Percentiles rank a stretch among this genome's conserved stretches.
These are phyloP conservation scores for Claviceps sorghi DNA, from an alignment of 2,329 filamentous ascomycete species.

Conservation along the genomic window DNA sequence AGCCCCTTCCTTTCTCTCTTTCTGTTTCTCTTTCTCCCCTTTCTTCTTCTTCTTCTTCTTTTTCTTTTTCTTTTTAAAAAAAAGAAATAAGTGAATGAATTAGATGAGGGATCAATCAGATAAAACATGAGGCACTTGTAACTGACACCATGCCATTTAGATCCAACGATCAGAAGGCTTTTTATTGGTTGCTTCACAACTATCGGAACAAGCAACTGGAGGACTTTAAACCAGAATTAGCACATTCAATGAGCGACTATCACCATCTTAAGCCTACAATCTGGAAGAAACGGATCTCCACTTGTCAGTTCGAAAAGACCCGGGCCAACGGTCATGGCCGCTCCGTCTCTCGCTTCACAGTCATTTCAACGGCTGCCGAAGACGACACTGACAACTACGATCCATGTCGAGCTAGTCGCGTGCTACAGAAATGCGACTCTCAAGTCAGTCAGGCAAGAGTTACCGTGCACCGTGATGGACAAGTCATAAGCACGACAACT, in stretches of 20 bases:
- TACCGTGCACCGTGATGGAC: constrained; percentile 45
- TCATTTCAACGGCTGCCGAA: constrained; percentile 47
- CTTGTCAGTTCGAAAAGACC: constrained; percentile 40
- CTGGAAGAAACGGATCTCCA: constrained; percentile 47
- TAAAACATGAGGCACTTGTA: background rate
- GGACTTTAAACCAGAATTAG: constrained; percentile 67
- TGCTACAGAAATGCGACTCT: constrained; percentile 24
- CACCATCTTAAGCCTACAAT: constrained; percentile 55
- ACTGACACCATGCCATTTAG: constrained; percentile 29
- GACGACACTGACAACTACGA: constrained; percentile 56
- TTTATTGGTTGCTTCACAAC: constrained; percentile 72
- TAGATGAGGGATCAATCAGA: background rate
- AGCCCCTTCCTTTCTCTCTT: background rate
- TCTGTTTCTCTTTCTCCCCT: background rate
- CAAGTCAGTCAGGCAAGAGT: constrained; percentile 51
- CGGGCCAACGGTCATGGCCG: constrained; percentile 33
- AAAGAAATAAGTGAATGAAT: too few species aligned
- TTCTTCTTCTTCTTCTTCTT: too few species aligned
- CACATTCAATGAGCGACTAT: constrained; percentile 82
- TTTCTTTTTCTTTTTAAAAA: too few species aligned
- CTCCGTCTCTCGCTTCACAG: constrained; percentile 47
- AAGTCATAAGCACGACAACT: constrained; percentile 13
- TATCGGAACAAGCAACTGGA: constrained; percentile 77
- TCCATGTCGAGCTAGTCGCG: constrained; percentile 59
- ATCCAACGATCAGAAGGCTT: constrained; percentile 80